These are phyloP conservation scores for Solanum gracilifrons DNA, from an alignment of 257 asterid genomes.

Conservation along the genomic window DNA sequence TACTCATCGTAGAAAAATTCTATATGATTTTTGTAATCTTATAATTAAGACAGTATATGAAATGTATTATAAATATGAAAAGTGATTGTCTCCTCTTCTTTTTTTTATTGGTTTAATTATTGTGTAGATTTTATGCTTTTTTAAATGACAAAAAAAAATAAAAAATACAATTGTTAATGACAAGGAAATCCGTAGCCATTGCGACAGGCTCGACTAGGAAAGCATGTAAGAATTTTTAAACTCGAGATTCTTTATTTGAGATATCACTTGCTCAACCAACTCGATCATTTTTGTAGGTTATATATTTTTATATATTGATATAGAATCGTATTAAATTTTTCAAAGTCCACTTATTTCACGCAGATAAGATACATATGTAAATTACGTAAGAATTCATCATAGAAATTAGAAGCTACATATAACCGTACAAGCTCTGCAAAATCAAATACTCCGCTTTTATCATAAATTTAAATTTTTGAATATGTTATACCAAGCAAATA, in stretches of 20 bases:
- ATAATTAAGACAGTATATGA: not conserved
- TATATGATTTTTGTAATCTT: not conserved
- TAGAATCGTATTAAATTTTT: fast-evolving
- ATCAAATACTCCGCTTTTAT: not conserved
- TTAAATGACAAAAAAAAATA: not conserved
- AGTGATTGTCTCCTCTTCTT: not conserved
- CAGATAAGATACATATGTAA: too few species aligned
- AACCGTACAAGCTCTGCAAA: not conserved
- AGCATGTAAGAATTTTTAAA: too few species aligned
- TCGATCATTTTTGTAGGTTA: too few species aligned
- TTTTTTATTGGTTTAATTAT: not conserved
- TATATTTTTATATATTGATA: too few species aligned
- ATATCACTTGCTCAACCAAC: fast-evolving
- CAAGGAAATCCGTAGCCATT: not conserved
- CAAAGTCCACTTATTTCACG: fast-evolving
- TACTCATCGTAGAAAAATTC: not conserved
- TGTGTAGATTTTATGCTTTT: not conserved
- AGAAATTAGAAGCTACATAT: not conserved
- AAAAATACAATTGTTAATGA: not conserved
- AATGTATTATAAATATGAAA: not conserved
- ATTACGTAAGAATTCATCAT: too few species aligned
- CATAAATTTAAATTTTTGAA: not conserved
- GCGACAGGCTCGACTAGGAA: not conserved
- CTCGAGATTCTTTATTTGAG: too few species aligned
- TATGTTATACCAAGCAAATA: not conserved